Evolutionary conservation across 1,284 basidiomycete species (phyloP), one percentile per base, ranked within the genome.

Genomic region (Malassezia psittaci): DNA sequence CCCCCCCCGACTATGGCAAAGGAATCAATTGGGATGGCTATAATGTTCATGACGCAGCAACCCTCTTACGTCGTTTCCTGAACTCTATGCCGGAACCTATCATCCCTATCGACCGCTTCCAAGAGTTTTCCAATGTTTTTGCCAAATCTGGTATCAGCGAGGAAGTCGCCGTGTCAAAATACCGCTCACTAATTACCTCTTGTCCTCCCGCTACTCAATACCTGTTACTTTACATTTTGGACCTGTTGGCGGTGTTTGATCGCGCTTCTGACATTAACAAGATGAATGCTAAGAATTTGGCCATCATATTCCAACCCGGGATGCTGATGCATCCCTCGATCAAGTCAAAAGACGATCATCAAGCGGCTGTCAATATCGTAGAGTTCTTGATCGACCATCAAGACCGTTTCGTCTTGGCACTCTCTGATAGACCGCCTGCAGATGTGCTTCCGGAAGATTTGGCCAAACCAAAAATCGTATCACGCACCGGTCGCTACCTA

Each of bases 21-120:
- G 82, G 85, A 55, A 79, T 98, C 34, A 86, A 93, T 66, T 96
- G 91, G 90, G 84, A 87, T 65, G 80, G 81, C 18, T 96, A 86
- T 76, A 94, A 86, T 34, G 83, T 90, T 2, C 93, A 98, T 76
- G 93, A 98, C 74, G 90, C 94, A 47, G 93, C 93, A 16, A 93
- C 88, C 66, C 89, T 98, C 50, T 88, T 98, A 72, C 82, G 93
- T 56, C 80, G 93, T 77, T 98, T 90, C 77, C 83, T 98, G 57
- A 96, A 91, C 6, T 86, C 87, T 72, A 89, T 96, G 86, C 54
- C 54, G 34, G 88, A 91, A 77, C 87, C 89, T 43, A 87, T 91
- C 63, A 88, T 93, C 76, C 89, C 88, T 18, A 80, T 85, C 64
- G 82, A 85, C 67, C 83, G 90, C 78, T 96, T 96, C 75, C 83